A percentile compares a stretch with the other conserved stretches of the same genome.
Evolutionary conservation across 352 stramenopile species (phyloP).

Genomic region (Pythium phragmitis): DNA sequence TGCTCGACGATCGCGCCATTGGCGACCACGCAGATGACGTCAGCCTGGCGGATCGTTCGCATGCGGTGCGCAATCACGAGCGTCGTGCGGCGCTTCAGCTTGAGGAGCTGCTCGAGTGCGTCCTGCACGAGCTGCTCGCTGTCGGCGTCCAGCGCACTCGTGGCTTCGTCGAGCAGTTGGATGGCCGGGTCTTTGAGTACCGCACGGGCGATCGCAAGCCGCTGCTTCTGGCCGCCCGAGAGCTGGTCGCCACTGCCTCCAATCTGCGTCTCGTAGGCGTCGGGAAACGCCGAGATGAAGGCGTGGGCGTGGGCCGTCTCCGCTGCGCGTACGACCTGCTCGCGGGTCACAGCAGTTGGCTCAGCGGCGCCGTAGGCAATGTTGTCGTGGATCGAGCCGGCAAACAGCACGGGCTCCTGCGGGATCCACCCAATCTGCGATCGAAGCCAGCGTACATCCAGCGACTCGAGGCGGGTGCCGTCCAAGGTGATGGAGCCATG

Average conservation of each 20-base stretch:
- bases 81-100: conserved; percentile 71
- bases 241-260: conserved; percentile 88
- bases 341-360: conserved; percentile 20
- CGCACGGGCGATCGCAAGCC: conserved; percentile 91
- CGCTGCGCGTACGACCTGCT: conserved; percentile 83
- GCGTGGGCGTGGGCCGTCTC: conserved; percentile 89
- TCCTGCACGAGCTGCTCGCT: conserved; percentile 87
- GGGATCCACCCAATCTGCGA: conserved; percentile 59
- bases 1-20: conserved; percentile 89
- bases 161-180: conserved; percentile 91
- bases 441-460: conserved; percentile 63
- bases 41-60: conserved; percentile 91
- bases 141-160: conserved; percentile 80
- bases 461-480: conserved; percentile 48
- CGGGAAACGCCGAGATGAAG: conserved; percentile 90
- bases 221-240: conserved; percentile 62
- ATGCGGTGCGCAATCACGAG: conserved; percentile 94
- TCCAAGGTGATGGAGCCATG: conserved; percentile 67
- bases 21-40: conserved; percentile 95
- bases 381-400: conserved; percentile 63
- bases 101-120: conserved; percentile 59
- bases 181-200: conserved; percentile 86
- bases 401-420: conserved; percentile 54
- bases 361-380: conserved; percentile 52
- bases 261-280: conserved; percentile 93